Evolutionary conservation across 2,329 filamentous ascomycete species (phyloP).

Genomic region (Hymenoscyphus scutula): DNA sequence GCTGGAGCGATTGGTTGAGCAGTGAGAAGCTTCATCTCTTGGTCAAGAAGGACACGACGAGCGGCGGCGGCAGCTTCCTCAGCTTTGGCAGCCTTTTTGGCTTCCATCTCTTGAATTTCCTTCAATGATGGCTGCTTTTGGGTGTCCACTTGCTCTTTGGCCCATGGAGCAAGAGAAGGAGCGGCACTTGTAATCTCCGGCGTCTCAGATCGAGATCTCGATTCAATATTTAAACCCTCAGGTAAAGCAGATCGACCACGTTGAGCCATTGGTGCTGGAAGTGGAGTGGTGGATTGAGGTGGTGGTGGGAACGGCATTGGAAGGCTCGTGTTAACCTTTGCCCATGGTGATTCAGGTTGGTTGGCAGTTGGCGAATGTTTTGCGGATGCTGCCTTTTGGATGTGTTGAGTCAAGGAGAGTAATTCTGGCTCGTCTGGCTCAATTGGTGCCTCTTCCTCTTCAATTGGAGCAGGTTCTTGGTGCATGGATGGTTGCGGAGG

Average conservation of each 20-base stretch:
- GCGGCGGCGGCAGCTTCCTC: conserved; percentile 78
- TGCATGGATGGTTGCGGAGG: conserved; percentile 28
- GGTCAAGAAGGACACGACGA: conserved; percentile 75
- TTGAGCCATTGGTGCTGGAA: conserved; percentile 87
- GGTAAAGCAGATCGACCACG: conserved; percentile 80
- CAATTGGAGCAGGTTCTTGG: conserved; percentile 21
- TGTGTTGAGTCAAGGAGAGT: conserved; percentile 78
- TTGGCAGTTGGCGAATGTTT: conserved; percentile 52
- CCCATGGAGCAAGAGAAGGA: conserved; percentile 89
- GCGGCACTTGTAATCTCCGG: conserved; percentile 56
- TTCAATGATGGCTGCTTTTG: conserved; percentile 88
- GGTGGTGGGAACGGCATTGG: conserved; percentile 73
- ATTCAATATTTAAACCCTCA: conserved; percentile 62
- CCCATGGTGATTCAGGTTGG: conserved; percentile 53
- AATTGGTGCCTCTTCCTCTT: conserved; percentile 34
- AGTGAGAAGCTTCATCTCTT: conserved; percentile 60
- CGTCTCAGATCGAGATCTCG: conserved; percentile 74
- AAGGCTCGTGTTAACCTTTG: conserved; percentile 60
- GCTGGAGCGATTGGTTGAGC: conserved; percentile 61
- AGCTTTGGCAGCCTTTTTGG: conserved; percentile 84
- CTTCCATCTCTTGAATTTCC: conserved; percentile 95
- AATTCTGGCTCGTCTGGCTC: conserved; percentile 43
- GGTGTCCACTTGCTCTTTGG: conserved; percentile 73
- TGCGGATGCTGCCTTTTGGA: conserved; percentile 68
- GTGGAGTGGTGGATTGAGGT: conserved; percentile 71